Conservation (phyloP, 2,329 filamentous ascomycete species). For the Lasiodiplodia sp. region DNA sequence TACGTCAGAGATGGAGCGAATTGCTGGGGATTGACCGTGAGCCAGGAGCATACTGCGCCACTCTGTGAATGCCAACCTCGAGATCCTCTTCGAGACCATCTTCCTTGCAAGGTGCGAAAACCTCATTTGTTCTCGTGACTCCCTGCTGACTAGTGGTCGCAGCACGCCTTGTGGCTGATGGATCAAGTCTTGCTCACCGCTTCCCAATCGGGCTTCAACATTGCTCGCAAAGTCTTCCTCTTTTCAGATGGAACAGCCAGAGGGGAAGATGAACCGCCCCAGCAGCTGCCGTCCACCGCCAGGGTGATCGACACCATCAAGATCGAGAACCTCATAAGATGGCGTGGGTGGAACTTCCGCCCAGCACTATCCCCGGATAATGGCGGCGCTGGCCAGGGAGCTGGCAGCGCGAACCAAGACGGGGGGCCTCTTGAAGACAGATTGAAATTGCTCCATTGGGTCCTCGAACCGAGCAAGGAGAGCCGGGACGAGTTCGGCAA, state of each 20-base stretch:
- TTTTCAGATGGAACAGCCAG: neutral
- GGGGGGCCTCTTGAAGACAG: slow-evolving; percentile 25
- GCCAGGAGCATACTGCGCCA: neutral
- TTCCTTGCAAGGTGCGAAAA: slow-evolving; percentile 45
- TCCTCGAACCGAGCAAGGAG: slow-evolving; percentile 39
- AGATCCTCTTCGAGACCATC: slow-evolving; percentile 32
- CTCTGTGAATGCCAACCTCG: neutral
- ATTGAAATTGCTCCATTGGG: slow-evolving; percentile 42
- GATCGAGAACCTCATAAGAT: neutral
- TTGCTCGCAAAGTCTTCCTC: neutral
- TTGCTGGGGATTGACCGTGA: neutral
- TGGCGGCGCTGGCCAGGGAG: neutral
- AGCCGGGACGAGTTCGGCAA: slow-evolving; percentile 39
- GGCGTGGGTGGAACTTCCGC: neutral
- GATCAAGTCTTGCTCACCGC: slow-evolving; percentile 40
- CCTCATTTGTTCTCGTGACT: slow-evolving; percentile 7
- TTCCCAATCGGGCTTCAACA: neutral
- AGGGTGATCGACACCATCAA: no score
- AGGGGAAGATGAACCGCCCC: neutral
- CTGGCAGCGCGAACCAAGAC: neutral
- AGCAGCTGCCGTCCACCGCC: neutral
- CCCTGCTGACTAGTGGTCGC: slow-evolving; percentile 5
- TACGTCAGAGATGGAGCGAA: neutral
- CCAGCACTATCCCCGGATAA: neutral
- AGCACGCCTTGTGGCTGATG: slow-evolving; percentile 50